Evolutionary conservation across 1,284 basidiomycete genomes (phyloP).

Genomic region (Inonotus hispidus): DNA sequence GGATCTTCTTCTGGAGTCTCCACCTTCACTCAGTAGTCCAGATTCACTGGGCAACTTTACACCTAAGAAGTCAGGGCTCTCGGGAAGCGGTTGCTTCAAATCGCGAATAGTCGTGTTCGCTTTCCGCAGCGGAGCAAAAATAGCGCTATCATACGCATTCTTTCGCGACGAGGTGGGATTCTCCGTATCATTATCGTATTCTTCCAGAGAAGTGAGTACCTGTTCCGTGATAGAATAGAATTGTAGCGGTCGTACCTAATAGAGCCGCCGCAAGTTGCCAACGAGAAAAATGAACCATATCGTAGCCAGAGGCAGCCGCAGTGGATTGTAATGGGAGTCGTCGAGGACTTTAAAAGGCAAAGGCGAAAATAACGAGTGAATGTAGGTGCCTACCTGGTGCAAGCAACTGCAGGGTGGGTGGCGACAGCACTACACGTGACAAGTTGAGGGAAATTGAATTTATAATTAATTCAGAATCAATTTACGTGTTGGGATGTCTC

Average conservation of each 20-base stretch:
- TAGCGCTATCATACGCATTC: constrained; percentile 75
- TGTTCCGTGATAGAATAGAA: background rate
- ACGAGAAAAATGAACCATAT: constrained; percentile 53
- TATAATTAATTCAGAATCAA: too few species aligned
- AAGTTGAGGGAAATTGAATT: too few species aligned
- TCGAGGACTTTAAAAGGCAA: background rate
- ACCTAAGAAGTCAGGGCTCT: constrained; percentile 60
- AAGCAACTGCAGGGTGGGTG: too few species aligned
- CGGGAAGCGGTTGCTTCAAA: constrained; percentile 27
- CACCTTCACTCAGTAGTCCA: constrained; percentile 39
- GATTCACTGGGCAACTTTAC: constrained; percentile 58
- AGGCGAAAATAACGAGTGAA: background rate
- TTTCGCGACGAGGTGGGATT: constrained; percentile 53
- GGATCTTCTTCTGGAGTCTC: constrained; percentile 29
- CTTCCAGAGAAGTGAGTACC: constrained; percentile 32
- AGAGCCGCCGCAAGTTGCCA: constrained; percentile 75
- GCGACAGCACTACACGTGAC: too few species aligned
- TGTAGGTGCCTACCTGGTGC: background rate
- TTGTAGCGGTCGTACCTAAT: constrained; percentile 45
- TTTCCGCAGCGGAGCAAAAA: constrained; percentile 68
- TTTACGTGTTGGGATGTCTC: too few species aligned
- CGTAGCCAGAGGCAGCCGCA: background rate
- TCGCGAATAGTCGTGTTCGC: constrained; percentile 38
- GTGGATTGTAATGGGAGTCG: background rate
- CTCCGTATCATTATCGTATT: constrained; percentile 76